Evolutionary conservation across 257 asterid genomes (phyloP).

Genomic region (Verbascum thapsus): DNA sequence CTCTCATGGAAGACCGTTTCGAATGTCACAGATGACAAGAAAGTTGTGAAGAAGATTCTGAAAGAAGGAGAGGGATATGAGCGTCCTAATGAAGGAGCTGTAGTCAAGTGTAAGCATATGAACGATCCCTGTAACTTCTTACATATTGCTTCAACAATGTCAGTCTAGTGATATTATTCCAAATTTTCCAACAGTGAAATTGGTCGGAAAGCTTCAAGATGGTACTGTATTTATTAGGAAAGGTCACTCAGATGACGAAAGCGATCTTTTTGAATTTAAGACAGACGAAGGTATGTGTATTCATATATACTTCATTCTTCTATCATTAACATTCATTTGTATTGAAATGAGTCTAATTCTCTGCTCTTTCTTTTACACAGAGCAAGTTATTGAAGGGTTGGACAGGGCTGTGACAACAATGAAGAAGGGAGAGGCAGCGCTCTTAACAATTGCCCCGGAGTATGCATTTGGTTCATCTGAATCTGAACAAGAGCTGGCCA

Average conservation of each 20-base stretch:
- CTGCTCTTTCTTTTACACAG: slow-evolving; percentile 28
- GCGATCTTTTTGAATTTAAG: slow-evolving; percentile 51
- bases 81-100: slow-evolving; percentile 56
- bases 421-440: slow-evolving; percentile 56
- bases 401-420: slow-evolving; percentile 48
- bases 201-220: slow-evolving; percentile 54
- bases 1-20: slow-evolving; percentile 59
- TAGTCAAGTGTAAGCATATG: slow-evolving; percentile 42
- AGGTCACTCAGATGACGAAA: slow-evolving; percentile 41
- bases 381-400: slow-evolving; percentile 51
- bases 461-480: slow-evolving; percentile 50
- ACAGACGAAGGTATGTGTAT: slow-evolving; percentile 59
- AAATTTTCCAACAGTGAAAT: slow-evolving; percentile 45
- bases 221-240: slow-evolving; percentile 51
- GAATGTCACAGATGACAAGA: slow-evolving; percentile 47
- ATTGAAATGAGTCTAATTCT: not conserved
- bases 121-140: not conserved
- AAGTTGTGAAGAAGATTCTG: slow-evolving; percentile 49
- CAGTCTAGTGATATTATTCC: not conserved
- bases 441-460: slow-evolving; percentile 44
- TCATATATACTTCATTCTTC: too few relatives aligned
- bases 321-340: too few relatives aligned
- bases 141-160: not conserved
- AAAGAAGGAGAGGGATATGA: slow-evolving; percentile 64
- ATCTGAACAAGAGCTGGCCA: slow-evolving; percentile 41